Percentiles rank a stretch among this genome's conserved stretches.
Conservation (phyloP, 257 asterid genomes). For the Avicennia marina region DNA sequence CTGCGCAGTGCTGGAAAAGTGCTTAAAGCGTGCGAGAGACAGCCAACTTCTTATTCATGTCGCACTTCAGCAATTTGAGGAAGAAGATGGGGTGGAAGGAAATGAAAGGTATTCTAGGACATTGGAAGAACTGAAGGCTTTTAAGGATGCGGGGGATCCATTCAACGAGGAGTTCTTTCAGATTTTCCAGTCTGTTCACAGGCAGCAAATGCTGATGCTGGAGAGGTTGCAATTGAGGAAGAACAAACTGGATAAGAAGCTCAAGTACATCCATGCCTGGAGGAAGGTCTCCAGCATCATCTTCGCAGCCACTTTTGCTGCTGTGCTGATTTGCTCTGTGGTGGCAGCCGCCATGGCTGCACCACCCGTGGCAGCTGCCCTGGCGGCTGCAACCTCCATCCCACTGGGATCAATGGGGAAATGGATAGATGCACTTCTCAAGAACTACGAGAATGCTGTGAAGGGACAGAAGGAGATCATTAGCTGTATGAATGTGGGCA, state of each 20-base stretch:
- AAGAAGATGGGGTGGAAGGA: slow-evolving; percentile 33
- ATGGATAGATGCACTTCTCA: slow-evolving; percentile 53
- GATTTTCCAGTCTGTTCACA: slow-evolving; percentile 50
- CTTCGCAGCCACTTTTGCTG: slow-evolving; percentile 52
- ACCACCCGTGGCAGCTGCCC: slow-evolving; percentile 57
- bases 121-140: slow-evolving; percentile 55
- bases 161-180: slow-evolving; percentile 69
- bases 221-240: slow-evolving; percentile 58
- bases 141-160: slow-evolving; percentile 71
- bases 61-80: slow-evolving; percentile 61
- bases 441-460: slow-evolving; percentile 40
- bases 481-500: slow-evolving; percentile 41
- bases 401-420: slow-evolving; percentile 62
- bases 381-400: slow-evolving; percentile 57
- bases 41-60: slow-evolving; percentile 54
- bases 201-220: slow-evolving; percentile 64
- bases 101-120: slow-evolving; percentile 35
- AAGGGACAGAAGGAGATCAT: slow-evolving; percentile 50
- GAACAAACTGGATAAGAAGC: slow-evolving; percentile 65
- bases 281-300: slow-evolving; percentile 67
- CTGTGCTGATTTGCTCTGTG: slow-evolving; percentile 61
- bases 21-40: slow-evolving; percentile 63
- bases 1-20: slow-evolving; percentile 62
- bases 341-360: slow-evolving; percentile 79
- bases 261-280: slow-evolving; percentile 55